These are phyloP conservation scores for Mycena rosella DNA, from an alignment of 768 basidiomycete genomes.

Conservation along the genomic window DNA sequence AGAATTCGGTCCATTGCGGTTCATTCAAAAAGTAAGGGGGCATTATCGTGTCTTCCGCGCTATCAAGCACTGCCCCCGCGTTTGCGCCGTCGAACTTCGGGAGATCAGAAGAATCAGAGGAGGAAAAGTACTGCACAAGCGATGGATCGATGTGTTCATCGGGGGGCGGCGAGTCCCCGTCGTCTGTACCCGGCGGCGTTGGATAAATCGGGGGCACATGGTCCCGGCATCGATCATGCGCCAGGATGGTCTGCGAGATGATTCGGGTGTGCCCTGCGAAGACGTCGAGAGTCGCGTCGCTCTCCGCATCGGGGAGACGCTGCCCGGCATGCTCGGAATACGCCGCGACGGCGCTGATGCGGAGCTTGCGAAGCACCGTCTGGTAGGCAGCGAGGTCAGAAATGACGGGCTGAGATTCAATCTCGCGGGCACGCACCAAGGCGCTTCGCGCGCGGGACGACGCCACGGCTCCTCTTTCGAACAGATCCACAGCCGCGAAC, in stretches of 20 bases:
- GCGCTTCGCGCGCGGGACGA: conserved; percentile 18
- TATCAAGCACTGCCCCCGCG: not conserved
- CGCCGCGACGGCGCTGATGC: conserved; percentile 17
- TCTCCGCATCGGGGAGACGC: not conserved
- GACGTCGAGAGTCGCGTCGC: conserved; percentile 13
- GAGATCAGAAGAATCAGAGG: too few species aligned
- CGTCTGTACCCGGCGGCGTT: not conserved
- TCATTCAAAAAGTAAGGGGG: not conserved
- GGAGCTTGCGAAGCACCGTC: conserved; percentile 13
- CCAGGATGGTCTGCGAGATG: conserved; percentile 17
- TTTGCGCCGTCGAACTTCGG: not conserved
- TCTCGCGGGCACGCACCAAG: conserved; percentile 6
- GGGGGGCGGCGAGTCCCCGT: too few species aligned
- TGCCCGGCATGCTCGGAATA: conserved; percentile 2
- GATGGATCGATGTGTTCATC: not conserved
- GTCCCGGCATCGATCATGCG: not conserved
- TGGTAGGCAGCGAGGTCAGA: conserved; percentile 2
- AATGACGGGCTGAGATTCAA: too few species aligned
- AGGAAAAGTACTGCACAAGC: conserved; percentile 18
- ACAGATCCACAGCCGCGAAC: conserved; percentile 20
- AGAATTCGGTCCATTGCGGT: not conserved
- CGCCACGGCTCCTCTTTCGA: conserved; percentile 20
- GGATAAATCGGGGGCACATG: not conserved
- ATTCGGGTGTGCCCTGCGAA: conserved; percentile 19
- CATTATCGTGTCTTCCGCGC: not conserved